Conservation (phyloP, 352 stramenopile genomes). For the Pythium phragmitis region DNA sequence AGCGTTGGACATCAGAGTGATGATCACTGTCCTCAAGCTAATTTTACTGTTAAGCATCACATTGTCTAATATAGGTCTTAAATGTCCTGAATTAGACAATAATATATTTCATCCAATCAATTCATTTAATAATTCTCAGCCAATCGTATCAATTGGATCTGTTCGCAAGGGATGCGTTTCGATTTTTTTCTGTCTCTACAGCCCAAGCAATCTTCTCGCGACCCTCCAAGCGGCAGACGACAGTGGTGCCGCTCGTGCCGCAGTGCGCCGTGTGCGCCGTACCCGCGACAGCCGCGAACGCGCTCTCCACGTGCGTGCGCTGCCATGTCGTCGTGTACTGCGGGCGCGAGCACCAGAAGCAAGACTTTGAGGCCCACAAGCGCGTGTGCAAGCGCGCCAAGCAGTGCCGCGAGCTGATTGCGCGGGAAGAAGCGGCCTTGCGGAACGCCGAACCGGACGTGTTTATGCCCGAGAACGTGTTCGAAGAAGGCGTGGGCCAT, state of each 20-base stretch:
- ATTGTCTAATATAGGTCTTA: too few species aligned
- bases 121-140: too few species aligned
- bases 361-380: slow-evolving; percentile 16
- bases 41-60: too few species aligned
- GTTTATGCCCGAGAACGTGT: slow-evolving; percentile 10
- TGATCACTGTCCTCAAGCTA: too few species aligned
- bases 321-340: slow-evolving; percentile 18
- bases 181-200: too few species aligned
- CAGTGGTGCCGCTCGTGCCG: neutral
- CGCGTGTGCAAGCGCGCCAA: slow-evolving; percentile 3
- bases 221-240: too few species aligned
- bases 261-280: neutral
- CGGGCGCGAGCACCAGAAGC: slow-evolving; percentile 10
- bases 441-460: neutral
- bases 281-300: neutral
- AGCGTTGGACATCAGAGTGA: too few species aligned
- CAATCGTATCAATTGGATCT: too few species aligned
- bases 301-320: slow-evolving; percentile 11
- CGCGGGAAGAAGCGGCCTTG: neutral
- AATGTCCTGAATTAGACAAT: too few species aligned
- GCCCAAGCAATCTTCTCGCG: too few species aligned
- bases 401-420: neutral
- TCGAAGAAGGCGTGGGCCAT: slow-evolving; percentile 1
- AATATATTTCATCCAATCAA: too few species aligned
- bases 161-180: too few species aligned